Conservation (phyloP, 768 basidiomycete species). For the Suillus fuscotomentosus region DNA sequence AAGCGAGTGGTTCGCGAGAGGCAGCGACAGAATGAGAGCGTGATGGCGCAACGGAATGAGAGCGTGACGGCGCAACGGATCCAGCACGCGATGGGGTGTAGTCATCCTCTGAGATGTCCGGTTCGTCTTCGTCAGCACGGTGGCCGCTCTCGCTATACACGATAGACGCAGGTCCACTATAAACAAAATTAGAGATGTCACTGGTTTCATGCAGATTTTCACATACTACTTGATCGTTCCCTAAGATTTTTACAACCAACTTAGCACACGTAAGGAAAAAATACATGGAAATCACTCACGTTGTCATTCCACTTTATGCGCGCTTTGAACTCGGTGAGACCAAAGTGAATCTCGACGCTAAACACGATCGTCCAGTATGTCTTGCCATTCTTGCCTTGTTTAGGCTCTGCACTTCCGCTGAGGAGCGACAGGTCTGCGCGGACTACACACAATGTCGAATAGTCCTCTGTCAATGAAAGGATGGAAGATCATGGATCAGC, state of each 20-base stretch:
- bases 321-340: conserved; percentile 78
- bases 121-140: conserved; percentile 72
- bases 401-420: conserved; percentile 68
- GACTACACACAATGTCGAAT: conserved; percentile 76
- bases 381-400: conserved; percentile 61
- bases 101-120: conserved; percentile 67
- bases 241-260: conserved; percentile 31
- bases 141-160: conserved; percentile 81
- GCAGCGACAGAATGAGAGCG: conserved; percentile 46
- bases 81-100: conserved; percentile 29
- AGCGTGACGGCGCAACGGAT: conserved; percentile 38
- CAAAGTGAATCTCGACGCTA: conserved; percentile 81
- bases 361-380: conserved; percentile 85
- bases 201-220: neutral
- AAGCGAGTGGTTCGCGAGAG: conserved; percentile 43
- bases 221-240: conserved; percentile 72
- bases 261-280: conserved; percentile 2
- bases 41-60: conserved; percentile 45
- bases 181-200: conserved; percentile 4
- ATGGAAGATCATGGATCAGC: conserved; percentile 6
- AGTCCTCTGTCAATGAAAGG: conserved; percentile 45
- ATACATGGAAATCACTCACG: conserved; percentile 40
- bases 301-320: conserved; percentile 83
- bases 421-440: conserved; percentile 75
- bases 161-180: conserved; percentile 75